Percentiles rank a stretch among this genome's conserved stretches.
phyloP scores from a whole-genome alignment of 139 green algal genomes.

The Mesostigma viride region DNA sequence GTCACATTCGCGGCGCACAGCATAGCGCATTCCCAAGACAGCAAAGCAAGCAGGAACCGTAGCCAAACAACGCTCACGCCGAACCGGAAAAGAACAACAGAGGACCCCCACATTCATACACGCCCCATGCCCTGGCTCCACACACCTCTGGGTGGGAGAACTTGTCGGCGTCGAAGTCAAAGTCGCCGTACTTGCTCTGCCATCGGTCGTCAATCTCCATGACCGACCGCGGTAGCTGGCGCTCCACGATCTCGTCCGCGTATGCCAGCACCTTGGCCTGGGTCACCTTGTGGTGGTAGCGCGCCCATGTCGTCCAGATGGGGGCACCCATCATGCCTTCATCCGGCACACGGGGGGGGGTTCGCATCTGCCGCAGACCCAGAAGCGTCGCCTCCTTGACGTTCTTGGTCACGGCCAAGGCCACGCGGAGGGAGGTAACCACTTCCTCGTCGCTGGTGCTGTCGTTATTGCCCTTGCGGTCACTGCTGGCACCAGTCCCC shows the following conservation, averaged over 20 bases:
- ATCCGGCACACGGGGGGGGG: conserved; percentile 24
- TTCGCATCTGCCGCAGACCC: conserved; percentile 32
- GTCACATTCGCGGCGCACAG: too few relatives aligned
- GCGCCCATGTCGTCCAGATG: conserved; percentile 60
- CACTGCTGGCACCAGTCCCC: neutral
- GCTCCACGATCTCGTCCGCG: conserved; percentile 44
- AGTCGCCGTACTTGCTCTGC: conserved; percentile 42
- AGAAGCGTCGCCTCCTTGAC: conserved; percentile 35
- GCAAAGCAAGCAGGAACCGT: too few relatives aligned
- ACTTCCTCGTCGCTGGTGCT: neutral
- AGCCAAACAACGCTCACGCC: too few relatives aligned
- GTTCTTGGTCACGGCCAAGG: too few relatives aligned
- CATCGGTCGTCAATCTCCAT: conserved; percentile 53
- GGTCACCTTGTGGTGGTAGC: conserved; percentile 39
- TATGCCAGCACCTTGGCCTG: conserved; percentile 47
- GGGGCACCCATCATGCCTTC: conserved; percentile 34
- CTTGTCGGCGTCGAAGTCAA: conserved; percentile 40
- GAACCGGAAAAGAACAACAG: too few relatives aligned
- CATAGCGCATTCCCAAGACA: too few relatives aligned
- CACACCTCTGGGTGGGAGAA: conserved; percentile 38
- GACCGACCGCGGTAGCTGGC: conserved; percentile 32
- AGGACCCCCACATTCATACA: too few relatives aligned
- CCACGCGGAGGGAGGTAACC: conserved; percentile 14
- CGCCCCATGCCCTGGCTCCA: too few relatives aligned
- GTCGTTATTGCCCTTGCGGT: too few relatives aligned